Base-by-base conservation (phyloP, 2,329 filamentous ascomycete species). In the Trichophyton simii region DNA sequence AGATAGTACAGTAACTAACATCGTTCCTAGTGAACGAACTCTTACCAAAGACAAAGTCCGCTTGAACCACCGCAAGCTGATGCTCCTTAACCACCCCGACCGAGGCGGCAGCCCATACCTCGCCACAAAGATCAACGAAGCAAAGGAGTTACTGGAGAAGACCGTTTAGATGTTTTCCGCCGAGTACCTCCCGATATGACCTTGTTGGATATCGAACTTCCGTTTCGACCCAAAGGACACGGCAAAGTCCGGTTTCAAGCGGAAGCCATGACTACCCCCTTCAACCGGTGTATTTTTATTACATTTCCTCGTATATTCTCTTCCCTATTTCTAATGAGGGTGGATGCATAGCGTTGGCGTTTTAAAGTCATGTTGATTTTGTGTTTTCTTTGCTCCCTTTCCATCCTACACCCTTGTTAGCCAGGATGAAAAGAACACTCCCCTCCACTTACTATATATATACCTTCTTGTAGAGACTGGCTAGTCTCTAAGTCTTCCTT, bases 21-120 rank as follows among this genome's bases (percentile, higher is more conserved):
- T 25, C 1, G 6, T 11, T 3, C 20, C 13, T 64, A 97, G 91
- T 66, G 94, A 99, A 77, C 84, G 91, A 65, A 84, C 86, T 68
- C 73, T 96, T 64, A 94, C 87, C 63, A 95, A 95, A 77, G 92
- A 97, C 55, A 94, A 95, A 72, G 80, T 99, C 69, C 89, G 94
- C 72, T 96, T 96, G 78, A 90, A 91, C 68, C 94, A 99, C 77
- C 87, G 94, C 66, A 90, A 87, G 60, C 84, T 97, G 67, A 99
- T 99, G 92, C 84, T 99, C 61, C 81, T 96, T 66, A 99, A 99
- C 80, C 94, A 99, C 75, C 94, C 94, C 65, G 94, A 99, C 80
- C 88, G 94, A 72, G 94, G 94, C 66, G 94, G 94, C 44, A 96
- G 91, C 72, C 94, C 94, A 6, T 99, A 97, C 73, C 79, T 99